Percentiles rank a stretch among this genome's conserved stretches.
These are phyloP conservation scores for Pochonia chlamydosporia DNA, from an alignment of 2,329 filamentous ascomycete genomes.

Conservation along the genomic window DNA sequence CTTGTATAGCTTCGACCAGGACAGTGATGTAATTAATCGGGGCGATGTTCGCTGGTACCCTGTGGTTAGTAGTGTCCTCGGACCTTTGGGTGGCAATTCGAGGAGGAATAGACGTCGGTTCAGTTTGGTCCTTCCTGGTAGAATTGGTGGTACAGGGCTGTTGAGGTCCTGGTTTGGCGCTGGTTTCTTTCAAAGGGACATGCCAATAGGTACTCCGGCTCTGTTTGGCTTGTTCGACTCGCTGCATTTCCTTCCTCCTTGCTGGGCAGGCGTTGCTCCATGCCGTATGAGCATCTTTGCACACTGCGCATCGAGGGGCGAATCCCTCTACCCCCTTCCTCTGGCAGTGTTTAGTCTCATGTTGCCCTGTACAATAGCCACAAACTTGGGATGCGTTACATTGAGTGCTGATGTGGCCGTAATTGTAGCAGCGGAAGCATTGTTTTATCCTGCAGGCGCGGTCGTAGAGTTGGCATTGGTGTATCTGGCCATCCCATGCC, in stretches of 20 bases:
- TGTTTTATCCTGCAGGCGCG: conserved; percentile 4
- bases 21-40: too few species aligned
- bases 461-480: conserved; percentile 19
- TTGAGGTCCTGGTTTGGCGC: not conserved
- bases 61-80: too few species aligned
- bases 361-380: too few species aligned
- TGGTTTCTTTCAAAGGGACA: conserved; percentile 8
- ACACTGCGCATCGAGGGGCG: conserved; percentile 17
- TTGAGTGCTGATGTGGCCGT: conserved; percentile 10
- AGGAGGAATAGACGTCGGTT: not conserved
- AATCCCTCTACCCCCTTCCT: too few species aligned
- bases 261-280: conserved; percentile 20
- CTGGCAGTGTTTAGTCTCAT: too few species aligned
- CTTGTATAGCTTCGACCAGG: too few species aligned
- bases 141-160: not conserved
- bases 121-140: not conserved
- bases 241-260: conserved; percentile 16
- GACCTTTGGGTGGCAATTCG: too few species aligned
- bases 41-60: too few species aligned
- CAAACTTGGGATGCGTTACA: too few species aligned
- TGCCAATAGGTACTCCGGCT: conserved; percentile 14
- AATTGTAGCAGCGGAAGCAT: conserved; percentile 7
- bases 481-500: conserved; percentile 14
- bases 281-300: conserved; percentile 18
- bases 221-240: conserved; percentile 15